Percentiles rank a stretch among this genome's conserved stretches.
Conservation (phyloP, 176 grass and related monocot species). For the Puya raimondii region DNA sequence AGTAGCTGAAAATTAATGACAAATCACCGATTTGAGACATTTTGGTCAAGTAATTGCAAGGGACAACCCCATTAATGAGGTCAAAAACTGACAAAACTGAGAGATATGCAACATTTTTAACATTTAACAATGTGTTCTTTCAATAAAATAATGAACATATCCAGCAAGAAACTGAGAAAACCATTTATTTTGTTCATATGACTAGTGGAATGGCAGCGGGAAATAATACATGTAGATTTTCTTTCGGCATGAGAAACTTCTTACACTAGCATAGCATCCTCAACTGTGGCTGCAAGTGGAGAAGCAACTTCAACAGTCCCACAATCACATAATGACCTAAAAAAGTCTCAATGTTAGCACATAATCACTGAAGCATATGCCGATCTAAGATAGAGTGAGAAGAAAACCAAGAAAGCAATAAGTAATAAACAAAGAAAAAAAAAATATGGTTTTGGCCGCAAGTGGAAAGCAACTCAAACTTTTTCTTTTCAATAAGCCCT, state of each 20-base stretch:
- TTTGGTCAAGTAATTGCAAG: background rate
- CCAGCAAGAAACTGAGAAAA: background rate
- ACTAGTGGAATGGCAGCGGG: background rate
- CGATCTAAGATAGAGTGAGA: background rate
- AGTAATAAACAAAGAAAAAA: background rate
- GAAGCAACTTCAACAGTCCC: conserved; percentile 99
- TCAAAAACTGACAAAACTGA: background rate
- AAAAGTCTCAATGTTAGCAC: conserved; percentile 8
- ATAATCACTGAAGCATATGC: background rate
- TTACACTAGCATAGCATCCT: conserved; percentile 93
- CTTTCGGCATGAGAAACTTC: conserved; percentile 19
- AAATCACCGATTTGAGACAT: background rate
- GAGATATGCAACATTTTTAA: background rate
- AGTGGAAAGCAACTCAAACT: background rate
- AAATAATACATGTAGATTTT: background rate
- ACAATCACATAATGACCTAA: conserved; percentile 63
- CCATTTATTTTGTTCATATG: background rate
- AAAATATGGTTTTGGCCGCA: background rate
- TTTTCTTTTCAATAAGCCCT: no score
- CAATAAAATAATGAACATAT: background rate
- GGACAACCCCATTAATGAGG: background rate
- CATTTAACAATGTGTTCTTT: background rate
- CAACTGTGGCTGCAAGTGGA: conserved; percentile 75
- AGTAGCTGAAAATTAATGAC: conserved; percentile 53
- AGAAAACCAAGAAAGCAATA: background rate